Percentiles rank a stretch among this genome's conserved stretches.
These are phyloP conservation scores for Luzula sylvatica DNA, from an alignment of 176 grass and related monocot species.

Conservation along the genomic window DNA sequence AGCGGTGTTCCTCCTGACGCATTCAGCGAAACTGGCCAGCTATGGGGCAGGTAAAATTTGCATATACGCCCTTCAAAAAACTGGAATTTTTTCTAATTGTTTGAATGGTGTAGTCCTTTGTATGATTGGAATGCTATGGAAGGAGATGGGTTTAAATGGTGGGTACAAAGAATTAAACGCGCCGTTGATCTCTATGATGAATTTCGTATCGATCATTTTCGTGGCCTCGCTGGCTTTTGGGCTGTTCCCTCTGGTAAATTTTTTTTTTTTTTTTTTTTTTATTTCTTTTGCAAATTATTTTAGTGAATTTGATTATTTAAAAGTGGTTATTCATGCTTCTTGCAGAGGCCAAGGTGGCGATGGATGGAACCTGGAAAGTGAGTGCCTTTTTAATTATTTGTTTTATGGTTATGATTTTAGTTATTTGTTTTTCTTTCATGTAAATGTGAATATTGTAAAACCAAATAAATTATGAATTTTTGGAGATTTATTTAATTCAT, in stretches of 20 bases:
- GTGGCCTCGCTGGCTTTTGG: conserved; percentile 82
- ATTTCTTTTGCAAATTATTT: conserved; percentile 1
- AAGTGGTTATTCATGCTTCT: conserved; percentile 1
- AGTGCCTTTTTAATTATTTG: conserved; percentile 22
- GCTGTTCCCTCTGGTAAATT: conserved; percentile 74
- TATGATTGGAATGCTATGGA: conserved; percentile 97
- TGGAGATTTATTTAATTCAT: too few relatives aligned
- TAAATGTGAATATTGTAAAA: too few relatives aligned
- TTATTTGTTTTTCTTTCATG: conserved; percentile 2
- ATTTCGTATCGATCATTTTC: conserved; percentile 97
- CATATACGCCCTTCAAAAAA: background rate
- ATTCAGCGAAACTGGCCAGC: conserved; percentile 91
- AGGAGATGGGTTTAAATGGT: conserved; percentile 64
- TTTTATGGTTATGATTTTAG: conserved; percentile 1
- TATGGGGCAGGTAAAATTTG: conserved; percentile 74
- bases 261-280: conserved; percentile 8
- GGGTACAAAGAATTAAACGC: conserved; percentile 85
- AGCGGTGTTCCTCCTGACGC: conserved; percentile 94
- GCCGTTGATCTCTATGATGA: conserved; percentile 97
- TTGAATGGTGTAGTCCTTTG: conserved; percentile 46
- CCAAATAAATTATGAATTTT: too few relatives aligned
- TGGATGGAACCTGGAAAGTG: conserved; percentile 86
- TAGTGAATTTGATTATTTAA: conserved; percentile 8
- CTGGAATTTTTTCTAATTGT: background rate
- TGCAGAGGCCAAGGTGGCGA: conserved; percentile 75